Percentiles rank a stretch among this genome's conserved stretches.
phyloP scores from a whole-genome alignment of 2,329 filamentous ascomycete genomes.

The Aspergillus unguis region DNA sequence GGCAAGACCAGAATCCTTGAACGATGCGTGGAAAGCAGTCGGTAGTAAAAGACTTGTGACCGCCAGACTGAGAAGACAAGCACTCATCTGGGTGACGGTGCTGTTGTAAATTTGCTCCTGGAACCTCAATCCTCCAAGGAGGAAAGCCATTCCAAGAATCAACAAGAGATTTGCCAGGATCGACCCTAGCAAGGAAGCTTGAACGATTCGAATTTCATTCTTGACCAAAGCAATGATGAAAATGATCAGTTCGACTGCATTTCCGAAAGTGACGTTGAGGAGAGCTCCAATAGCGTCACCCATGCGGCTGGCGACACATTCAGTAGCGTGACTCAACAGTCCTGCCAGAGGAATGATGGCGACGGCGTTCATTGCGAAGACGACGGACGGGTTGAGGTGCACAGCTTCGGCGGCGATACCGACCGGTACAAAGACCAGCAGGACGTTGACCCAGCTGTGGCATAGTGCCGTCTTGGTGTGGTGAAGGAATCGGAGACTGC shows the following conservation, averaged over 20 bases:
- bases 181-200: slow-evolving; percentile 83
- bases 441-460: slow-evolving; percentile 44
- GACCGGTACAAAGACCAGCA: slow-evolving; percentile 42
- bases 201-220: slow-evolving; percentile 84
- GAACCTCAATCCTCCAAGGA: slow-evolving; percentile 79
- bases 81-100: slow-evolving; percentile 94
- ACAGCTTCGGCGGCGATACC: slow-evolving; percentile 39
- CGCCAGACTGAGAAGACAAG: slow-evolving; percentile 82
- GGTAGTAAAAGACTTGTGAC: slow-evolving; percentile 86
- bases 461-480: slow-evolving; percentile 34
- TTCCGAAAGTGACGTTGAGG: slow-evolving; percentile 74
- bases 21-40: slow-evolving; percentile 90
- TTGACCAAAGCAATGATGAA: slow-evolving; percentile 74
- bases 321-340: slow-evolving; percentile 68
- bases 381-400: slow-evolving; percentile 54
- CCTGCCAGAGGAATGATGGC: slow-evolving; percentile 73
- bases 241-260: slow-evolving; percentile 76
- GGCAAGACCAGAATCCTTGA: slow-evolving; percentile 59
- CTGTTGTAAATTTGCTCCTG: slow-evolving; percentile 95
- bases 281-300: slow-evolving; percentile 70
- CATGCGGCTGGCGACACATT: slow-evolving; percentile 68
- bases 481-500: slow-evolving; percentile 29
- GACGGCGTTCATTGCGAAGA: slow-evolving; percentile 72
- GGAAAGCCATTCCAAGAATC: slow-evolving; percentile 88
- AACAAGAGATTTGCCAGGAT: slow-evolving; percentile 85